Evolutionary conservation across 83 land plant genomes (phyloP).

Genomic region (Picea abies): DNA sequence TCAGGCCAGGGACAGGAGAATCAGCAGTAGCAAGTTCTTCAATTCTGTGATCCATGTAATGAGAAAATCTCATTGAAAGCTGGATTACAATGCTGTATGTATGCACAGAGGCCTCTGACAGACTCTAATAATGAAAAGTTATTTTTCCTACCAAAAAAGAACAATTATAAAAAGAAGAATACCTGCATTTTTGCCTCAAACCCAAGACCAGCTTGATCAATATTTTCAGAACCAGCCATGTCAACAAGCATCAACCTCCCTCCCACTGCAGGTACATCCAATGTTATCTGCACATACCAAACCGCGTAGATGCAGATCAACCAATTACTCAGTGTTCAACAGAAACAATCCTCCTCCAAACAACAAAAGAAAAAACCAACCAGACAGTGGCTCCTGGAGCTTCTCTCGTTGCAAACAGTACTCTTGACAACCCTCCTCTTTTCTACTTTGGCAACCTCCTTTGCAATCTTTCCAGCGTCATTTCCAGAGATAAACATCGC

Average conservation of each 20-base stretch:
- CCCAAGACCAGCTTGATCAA: slow-evolving; percentile 95
- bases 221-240: slow-evolving; percentile 99
- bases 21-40: no score
- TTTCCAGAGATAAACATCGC: slow-evolving; percentile 67
- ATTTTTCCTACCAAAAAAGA: not conserved
- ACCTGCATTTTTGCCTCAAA: slow-evolving; percentile 90
- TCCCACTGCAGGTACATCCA: slow-evolving; percentile 88
- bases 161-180: not conserved
- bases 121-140: not conserved
- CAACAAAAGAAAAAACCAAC: slow-evolving; percentile 33
- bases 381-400: slow-evolving; percentile 98
- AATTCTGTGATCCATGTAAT: no score
- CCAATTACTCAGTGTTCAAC: not conserved
- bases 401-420: slow-evolving; percentile 90
- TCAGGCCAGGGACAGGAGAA: no score
- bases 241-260: slow-evolving; percentile 95
- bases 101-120: not conserved
- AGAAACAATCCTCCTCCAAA: slow-evolving; percentile 7
- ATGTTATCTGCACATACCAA: slow-evolving; percentile 60
- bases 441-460: slow-evolving; percentile 87
- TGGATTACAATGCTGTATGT: not conserved
- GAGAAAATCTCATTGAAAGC: no score
- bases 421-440: slow-evolving; percentile 89
- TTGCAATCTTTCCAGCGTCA: slow-evolving; percentile 80
- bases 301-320: not conserved